Evolutionary conservation across 768 basidiomycete genomes (phyloP).

Genomic region (Hortiboletus campestris): DNA sequence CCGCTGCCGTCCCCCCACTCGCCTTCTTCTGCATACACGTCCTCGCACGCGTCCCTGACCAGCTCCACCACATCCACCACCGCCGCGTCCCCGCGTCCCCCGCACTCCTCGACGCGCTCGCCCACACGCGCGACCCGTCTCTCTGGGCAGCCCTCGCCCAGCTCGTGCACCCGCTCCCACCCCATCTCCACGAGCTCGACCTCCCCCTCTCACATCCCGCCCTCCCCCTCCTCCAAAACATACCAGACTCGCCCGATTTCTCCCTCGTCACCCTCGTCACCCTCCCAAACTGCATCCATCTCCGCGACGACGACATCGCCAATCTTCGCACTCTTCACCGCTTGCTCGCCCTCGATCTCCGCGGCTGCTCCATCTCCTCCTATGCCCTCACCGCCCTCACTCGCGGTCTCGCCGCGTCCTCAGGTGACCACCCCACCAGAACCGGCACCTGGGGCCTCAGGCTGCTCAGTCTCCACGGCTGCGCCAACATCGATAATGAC

Average conservation of each 20-base stretch:
- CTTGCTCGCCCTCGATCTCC: conserved; percentile 64
- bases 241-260: conserved; percentile 55
- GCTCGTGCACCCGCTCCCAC: conserved; percentile 54
- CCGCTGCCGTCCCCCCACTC: conserved; percentile 46
- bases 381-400: conserved; percentile 54
- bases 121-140: conserved; percentile 45
- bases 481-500: conserved; percentile 45
- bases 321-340: conserved; percentile 50
- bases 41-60: conserved; percentile 44
- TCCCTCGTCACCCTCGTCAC: conserved; percentile 65
- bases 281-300: conserved; percentile 50
- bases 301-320: conserved; percentile 57
- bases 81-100: conserved; percentile 35
- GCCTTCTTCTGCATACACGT: conserved; percentile 47
- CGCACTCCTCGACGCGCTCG: conserved; percentile 41
- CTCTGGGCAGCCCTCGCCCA: conserved; percentile 65
- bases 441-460: conserved; percentile 58
- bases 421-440: not conserved
- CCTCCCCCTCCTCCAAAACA: conserved; percentile 54
- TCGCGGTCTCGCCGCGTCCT: conserved; percentile 37
- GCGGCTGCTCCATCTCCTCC: conserved; percentile 48
- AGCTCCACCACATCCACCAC: conserved; percentile 39
- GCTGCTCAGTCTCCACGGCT: conserved; percentile 55
- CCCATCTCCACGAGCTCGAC: conserved; percentile 28
- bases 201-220: conserved; percentile 55